Base-by-base conservation (phyloP, 805 yeast species). In the Barnettozyma sucrosica region DNA sequence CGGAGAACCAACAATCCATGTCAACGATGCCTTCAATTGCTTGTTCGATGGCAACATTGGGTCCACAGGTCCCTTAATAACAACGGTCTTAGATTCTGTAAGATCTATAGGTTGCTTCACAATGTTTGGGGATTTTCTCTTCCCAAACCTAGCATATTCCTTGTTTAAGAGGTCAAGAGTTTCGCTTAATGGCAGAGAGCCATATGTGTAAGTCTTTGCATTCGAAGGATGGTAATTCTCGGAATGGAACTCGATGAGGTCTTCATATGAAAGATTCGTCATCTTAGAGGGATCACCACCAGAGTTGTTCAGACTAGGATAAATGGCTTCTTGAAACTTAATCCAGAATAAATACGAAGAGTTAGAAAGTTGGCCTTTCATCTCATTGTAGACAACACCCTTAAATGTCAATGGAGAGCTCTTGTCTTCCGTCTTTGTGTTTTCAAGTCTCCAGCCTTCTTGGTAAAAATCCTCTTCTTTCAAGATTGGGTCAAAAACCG, bases 391-490 rank as follows among this genome's bases (percentile, higher is more conserved):
- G 3, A 93, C 99, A 30, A 93, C 99, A 41, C 99, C 99, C 66
- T 93, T 93, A 66, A 89, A 88, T 4, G 70, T 71, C 37, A 93
- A 61, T 1, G 88, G 85, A 13, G 87, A 74, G 0, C 57, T 50
- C 14, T 70, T 68, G 61, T 90, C 89, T 7, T 73, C 65, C 6
- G 80, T 66, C 45, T 72, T 74, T 45, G 76, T 77, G 55, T 88
- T 79, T 65, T 93, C 99, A 36, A 93, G 69, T 62, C 99, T 80
- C 99, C 99, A 93, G 33, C 99, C 99, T 68, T 93, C 99, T 69
- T 93, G 99, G 52, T 74, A 74, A 62, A 93, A 93, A 65, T 93
- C 98, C 48, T 82, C 83, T 52, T 78, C 76, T 28, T 84, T 76
- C 49, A 93, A 68, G 33, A 88, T 63, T 9, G 99, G 99, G 55